Evolutionary conservation across 306 rosid species (phyloP).

Genomic region (Oxytropis ochrocephala): DNA sequence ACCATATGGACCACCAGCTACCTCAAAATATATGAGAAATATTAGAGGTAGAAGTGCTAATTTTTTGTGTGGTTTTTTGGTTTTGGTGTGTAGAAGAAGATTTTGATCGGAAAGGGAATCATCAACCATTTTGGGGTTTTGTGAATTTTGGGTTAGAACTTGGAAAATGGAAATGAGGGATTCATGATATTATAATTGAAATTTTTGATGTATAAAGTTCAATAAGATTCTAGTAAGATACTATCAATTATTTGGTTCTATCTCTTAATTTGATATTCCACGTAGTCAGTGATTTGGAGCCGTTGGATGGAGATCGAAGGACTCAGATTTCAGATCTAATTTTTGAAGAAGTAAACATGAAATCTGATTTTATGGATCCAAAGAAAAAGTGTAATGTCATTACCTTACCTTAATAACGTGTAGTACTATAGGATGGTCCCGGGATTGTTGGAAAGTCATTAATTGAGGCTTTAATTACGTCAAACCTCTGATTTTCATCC

Average conservation of each 20-base stretch:
- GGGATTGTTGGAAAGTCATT: background rate
- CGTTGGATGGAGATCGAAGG: too few species aligned
- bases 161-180: background rate
- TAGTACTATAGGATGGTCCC: background rate
- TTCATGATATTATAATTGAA: background rate
- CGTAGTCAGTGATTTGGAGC: too few species aligned
- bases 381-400: too few species aligned
- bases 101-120: background rate
- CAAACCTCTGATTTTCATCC: background rate
- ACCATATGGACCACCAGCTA: slow-evolving; percentile 78
- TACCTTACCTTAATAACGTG: background rate
- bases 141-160: background rate
- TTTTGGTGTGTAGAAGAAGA: background rate
- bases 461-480: background rate
- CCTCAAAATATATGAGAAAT: slow-evolving; percentile 64
- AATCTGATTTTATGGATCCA: too few species aligned
- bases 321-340: too few species aligned
- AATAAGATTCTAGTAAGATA: background rate
- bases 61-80: slow-evolving; percentile 19
- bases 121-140: background rate
- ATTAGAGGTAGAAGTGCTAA: slow-evolving; percentile 48
- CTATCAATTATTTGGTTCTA: background rate
- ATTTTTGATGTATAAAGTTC: background rate
- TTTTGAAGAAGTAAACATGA: background rate
- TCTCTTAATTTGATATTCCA: too few species aligned